Base-by-base conservation (phyloP, 176 grass and related monocot genomes). In the Dendrocalamus sinicus region DNA sequence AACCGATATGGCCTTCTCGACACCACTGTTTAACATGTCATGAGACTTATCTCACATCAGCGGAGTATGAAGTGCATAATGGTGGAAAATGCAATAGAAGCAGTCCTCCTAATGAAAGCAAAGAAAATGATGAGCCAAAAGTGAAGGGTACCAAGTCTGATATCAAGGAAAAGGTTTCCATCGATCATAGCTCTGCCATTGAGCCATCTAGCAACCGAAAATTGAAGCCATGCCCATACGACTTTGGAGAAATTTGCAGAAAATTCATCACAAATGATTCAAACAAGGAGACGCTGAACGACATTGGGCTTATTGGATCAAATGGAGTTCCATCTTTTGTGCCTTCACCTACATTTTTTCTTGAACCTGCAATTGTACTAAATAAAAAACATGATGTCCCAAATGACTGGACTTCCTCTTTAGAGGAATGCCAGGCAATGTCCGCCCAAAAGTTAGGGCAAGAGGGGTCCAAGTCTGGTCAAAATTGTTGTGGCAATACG, bases 11-110 rank as follows among this genome's bases (percentile, higher is more conserved):
- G 91, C 88, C 91, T 95, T 94, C 90, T 89, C 73, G 90, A 78
- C 55, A 91, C 30, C 96, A 98, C 57, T 98, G 96, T 84, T 84
- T 89, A 66, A 89, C 83, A 73, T 98, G 96, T 81, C 96, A 98
- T 81, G 88, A 92, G 13, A 89, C 93, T 62, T 94, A 94, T 64
- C 81, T 65, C 23, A 83, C 84, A 35, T 70, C 46, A 15, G 37
- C 46, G 5, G 96, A 98, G 87, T 91, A 92, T 86, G 93, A 98
- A 81, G 75, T 72, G 55, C 96, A 98, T 90, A 86, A 78, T 86
- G 83, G 86, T 89, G 89, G 88, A 83, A 95, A 90, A 80, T 98
- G 96, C 79, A 86, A 52, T 15, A 62, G 53, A 64, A 81, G 30
- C 68, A 82, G 65, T 62, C 43, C 63, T 81, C 44, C 77, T 77